phyloP scores from a whole-genome alignment of 2,329 filamentous ascomycete genomes.

The Penicillium sp. region DNA sequence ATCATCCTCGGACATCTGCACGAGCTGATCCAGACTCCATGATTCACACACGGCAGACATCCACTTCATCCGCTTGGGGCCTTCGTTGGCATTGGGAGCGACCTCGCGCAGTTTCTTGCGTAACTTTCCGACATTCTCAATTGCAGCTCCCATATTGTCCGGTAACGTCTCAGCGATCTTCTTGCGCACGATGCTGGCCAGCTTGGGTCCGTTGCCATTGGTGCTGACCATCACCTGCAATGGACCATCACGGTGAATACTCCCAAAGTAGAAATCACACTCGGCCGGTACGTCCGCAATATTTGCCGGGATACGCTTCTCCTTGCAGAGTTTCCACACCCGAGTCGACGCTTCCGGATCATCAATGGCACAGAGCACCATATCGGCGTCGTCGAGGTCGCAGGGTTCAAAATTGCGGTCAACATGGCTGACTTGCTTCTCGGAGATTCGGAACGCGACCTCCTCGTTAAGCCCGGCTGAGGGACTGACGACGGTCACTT shows the following conservation, averaged over 20 bases:
- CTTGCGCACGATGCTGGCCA: conserved; percentile 79
- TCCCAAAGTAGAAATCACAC: conserved; percentile 98
- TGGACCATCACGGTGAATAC: conserved; percentile 88
- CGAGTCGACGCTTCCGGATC: conserved; percentile 83
- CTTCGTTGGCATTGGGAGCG: conserved; percentile 67
- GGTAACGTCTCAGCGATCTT: conserved; percentile 76
- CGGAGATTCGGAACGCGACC: conserved; percentile 72
- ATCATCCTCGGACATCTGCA: conserved; percentile 72
- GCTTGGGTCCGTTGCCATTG: conserved; percentile 88
- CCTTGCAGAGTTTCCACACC: conserved; percentile 92
- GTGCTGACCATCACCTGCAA: conserved; percentile 98
- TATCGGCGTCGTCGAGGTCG: conserved; percentile 76
- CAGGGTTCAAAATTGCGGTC: conserved; percentile 78
- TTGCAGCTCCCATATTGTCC: conserved; percentile 74
- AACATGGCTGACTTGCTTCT: conserved; percentile 71
- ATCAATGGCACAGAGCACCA: conserved; percentile 92
- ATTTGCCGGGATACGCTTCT: conserved; percentile 78
- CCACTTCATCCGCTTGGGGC: conserved; percentile 88
- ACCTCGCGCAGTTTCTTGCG: conserved; percentile 72
- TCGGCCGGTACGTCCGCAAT: conserved; percentile 95
- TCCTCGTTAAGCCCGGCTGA: conserved; percentile 77
- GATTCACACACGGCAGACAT: conserved; percentile 88
- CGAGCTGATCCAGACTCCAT: conserved; percentile 80
- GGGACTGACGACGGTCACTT: conserved; percentile 80
- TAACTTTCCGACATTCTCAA: conserved; percentile 75